Conservation (phyloP, 257 asterid species). For the Sherardia arvensis region DNA sequence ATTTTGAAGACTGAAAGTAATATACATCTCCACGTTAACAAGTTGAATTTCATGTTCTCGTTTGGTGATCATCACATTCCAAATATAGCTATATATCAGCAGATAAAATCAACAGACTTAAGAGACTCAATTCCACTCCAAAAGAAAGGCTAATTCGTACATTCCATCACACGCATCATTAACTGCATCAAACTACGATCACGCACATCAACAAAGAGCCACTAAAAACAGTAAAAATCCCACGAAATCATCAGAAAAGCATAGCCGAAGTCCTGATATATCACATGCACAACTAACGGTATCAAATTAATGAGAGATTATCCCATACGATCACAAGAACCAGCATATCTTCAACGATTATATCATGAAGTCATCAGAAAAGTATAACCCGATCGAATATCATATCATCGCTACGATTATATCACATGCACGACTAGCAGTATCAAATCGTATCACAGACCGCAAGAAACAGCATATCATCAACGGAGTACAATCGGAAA, state of each 20-base stretch:
- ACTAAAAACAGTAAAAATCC: not conserved
- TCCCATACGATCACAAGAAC: not conserved
- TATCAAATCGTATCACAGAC: not conserved
- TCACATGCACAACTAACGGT: not conserved
- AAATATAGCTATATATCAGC: too few species aligned
- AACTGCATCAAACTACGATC: too few species aligned
- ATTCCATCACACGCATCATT: not conserved
- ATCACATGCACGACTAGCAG: not conserved
- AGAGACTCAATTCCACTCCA: not conserved
- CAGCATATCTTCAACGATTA: too few species aligned
- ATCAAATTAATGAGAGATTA: not conserved
- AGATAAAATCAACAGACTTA: not conserved
- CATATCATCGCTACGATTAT: not conserved
- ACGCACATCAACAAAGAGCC: not conserved
- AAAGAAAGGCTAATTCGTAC: not conserved
- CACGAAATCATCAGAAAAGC: not conserved
- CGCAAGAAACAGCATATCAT: not conserved
- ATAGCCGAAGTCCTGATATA: too few species aligned
- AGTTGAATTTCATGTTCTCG: not conserved
- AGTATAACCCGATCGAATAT: not conserved
- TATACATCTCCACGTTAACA: not conserved
- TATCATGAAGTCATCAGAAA: not conserved
- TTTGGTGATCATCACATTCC: not conserved
- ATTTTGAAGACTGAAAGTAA: too few species aligned
- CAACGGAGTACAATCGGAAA: not conserved